Conservation (phyloP, 805 yeast species). For the Jamesozyma gamospora region DNA sequence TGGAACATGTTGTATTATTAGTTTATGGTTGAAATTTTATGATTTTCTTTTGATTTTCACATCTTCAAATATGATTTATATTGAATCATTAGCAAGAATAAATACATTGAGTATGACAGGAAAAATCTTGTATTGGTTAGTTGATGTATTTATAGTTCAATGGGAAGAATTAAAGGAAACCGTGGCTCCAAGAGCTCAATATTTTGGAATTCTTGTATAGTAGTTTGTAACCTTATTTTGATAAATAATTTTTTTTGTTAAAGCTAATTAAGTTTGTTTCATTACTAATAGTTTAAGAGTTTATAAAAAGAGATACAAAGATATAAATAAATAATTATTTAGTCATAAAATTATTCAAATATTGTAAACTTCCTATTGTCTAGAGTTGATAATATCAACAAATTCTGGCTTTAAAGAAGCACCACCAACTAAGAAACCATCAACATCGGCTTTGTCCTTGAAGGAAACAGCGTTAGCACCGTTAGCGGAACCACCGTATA, state of each 20-base stretch:
- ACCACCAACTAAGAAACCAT: constrained; percentile 99
- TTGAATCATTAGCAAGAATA: constrained; percentile 12
- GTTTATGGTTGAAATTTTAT: constrained; percentile 21
- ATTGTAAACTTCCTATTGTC: constrained; percentile 39
- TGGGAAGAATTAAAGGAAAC: constrained; percentile 54
- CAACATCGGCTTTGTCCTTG: constrained; percentile 88
- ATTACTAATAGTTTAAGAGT: not conserved
- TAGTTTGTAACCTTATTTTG: not conserved
- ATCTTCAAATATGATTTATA: constrained; percentile 66
- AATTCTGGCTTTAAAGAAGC: constrained; percentile 98
- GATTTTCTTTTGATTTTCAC: constrained; percentile 14
- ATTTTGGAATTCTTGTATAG: constrained; percentile 66
- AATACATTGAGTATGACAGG: constrained; percentile 68
- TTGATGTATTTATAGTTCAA: constrained; percentile 78
- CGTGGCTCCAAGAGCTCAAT: constrained; percentile 56
- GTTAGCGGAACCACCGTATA: constrained; percentile 98
- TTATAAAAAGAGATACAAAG: constrained; percentile 1
- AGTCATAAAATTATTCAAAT: constrained; percentile 1
- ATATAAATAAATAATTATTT: not conserved
- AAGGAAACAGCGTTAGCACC: constrained; percentile 86
- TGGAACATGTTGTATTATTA: constrained; percentile 29
- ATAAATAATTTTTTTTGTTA: no score
- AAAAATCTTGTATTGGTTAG: constrained; percentile 52
- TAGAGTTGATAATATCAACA: constrained; percentile 86
- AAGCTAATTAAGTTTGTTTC: not conserved